Conservation (phyloP, 495 filamentous ascomycete genomes). For the Lasiosphaeria hispida region DNA sequence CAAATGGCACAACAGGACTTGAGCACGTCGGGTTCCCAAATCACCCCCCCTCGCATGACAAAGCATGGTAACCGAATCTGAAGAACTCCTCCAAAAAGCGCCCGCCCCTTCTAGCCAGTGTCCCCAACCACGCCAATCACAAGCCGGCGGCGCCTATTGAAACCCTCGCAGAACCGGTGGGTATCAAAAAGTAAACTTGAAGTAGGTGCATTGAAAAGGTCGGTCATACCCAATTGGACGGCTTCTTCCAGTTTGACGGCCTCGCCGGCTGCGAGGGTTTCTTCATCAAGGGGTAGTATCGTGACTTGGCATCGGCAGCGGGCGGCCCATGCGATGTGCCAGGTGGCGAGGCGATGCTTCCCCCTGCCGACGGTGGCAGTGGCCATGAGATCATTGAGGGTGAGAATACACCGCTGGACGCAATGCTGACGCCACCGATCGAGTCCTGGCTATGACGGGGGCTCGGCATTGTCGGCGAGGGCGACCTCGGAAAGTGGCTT, state of each 20-base stretch:
- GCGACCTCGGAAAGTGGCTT: slow-evolving; percentile 13
- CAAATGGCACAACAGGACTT: too few relatives aligned
- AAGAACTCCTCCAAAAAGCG: too few relatives aligned
- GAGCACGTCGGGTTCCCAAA: too few relatives aligned
- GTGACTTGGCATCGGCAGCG: neutral
- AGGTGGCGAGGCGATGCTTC: slow-evolving; percentile 19
- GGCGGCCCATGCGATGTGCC: slow-evolving; percentile 11
- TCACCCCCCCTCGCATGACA: too few relatives aligned
- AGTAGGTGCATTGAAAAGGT: slow-evolving; percentile 6
- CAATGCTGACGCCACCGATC: slow-evolving; percentile 23
- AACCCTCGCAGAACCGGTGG: neutral
- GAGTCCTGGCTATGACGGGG: slow-evolving; percentile 10
- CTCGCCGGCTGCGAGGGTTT: neutral
- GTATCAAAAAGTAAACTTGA: slow-evolving; percentile 1
- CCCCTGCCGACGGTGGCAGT: slow-evolving; percentile 22
- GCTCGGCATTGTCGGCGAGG: slow-evolving; percentile 14
- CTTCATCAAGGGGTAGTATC: slow-evolving; percentile 6
- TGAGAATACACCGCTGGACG: slow-evolving; percentile 28
- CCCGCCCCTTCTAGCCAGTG: too few relatives aligned
- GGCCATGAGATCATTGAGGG: slow-evolving; percentile 29
- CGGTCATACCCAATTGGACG: slow-evolving; percentile 11
- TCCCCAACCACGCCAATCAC: too few relatives aligned
- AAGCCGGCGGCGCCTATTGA: too few relatives aligned
- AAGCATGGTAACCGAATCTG: too few relatives aligned
- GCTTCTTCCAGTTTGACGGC: slow-evolving; percentile 19